phyloP scores from a whole-genome alignment of 2,329 filamentous ascomycete species.

The Aphanoascus verrucosus region DNA sequence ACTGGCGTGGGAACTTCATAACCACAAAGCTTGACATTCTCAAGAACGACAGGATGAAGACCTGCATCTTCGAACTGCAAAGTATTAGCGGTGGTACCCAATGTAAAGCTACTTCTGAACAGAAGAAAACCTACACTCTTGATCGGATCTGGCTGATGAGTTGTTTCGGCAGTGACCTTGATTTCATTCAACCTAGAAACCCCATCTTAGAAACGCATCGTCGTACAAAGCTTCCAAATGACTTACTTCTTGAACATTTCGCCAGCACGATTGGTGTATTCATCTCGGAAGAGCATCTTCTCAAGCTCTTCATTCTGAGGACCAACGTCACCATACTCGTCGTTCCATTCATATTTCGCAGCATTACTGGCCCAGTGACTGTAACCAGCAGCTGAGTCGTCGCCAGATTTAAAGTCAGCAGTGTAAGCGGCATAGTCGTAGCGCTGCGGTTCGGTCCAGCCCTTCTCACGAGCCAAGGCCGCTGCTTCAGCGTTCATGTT shows the following conservation, averaged over 20 bases:
- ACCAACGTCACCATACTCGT: constrained; percentile 76
- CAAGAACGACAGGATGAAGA: constrained; percentile 70
- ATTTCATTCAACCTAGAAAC: constrained; percentile 36
- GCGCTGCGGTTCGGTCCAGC: constrained; percentile 29
- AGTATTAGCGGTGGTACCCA: constrained; percentile 13
- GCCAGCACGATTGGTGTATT: constrained; percentile 44
- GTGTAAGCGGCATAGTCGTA: constrained; percentile 31
- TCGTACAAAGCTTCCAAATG: constrained; percentile 15
- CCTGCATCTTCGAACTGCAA: constrained; percentile 63
- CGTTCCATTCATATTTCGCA: constrained; percentile 70
- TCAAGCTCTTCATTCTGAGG: constrained; percentile 62
- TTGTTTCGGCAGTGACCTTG: constrained; percentile 42
- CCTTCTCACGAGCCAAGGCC: constrained; percentile 28
- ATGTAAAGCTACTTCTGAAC: background rate
- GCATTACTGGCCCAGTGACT: constrained; percentile 47
- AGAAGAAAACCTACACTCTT: constrained; percentile 35
- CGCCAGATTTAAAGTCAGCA: constrained; percentile 14
- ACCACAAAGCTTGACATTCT: constrained; percentile 63
- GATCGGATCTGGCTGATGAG: constrained; percentile 39
- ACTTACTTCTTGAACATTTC: constrained; percentile 55
- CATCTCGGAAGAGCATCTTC: constrained; percentile 56
- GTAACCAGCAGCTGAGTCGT: constrained; percentile 14
- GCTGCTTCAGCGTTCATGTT: constrained; percentile 23
- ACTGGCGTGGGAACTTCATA: constrained; percentile 73
- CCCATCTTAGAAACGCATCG: background rate